Evolutionary conservation across 352 stramenopile genomes (phyloP).

Genomic region (Globisporangium cederbergense): DNA sequence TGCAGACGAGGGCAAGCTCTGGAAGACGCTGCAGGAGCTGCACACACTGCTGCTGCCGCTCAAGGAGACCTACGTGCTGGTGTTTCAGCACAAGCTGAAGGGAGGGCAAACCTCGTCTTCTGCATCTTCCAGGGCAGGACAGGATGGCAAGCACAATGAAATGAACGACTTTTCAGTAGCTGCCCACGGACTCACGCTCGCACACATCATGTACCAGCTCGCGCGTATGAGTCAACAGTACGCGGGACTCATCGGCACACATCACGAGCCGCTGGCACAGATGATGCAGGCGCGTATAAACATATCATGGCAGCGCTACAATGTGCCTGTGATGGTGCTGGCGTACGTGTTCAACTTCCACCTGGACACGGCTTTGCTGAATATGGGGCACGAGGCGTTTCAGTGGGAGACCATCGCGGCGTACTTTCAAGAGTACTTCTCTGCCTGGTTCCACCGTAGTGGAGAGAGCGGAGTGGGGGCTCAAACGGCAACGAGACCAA

Average conservation of each 20-base stretch:
- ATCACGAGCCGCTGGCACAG: slow-evolving; percentile 30
- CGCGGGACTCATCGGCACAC: slow-evolving; percentile 25
- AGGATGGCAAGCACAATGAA: not conserved
- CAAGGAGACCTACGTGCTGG: slow-evolving; percentile 54
- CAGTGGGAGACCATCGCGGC: slow-evolving; percentile 52
- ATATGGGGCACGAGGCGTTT: slow-evolving; percentile 44
- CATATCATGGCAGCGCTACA: slow-evolving; percentile 66
- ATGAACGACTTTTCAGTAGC: slow-evolving; percentile 25
- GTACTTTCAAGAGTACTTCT: slow-evolving; percentile 71
- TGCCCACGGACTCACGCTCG: slow-evolving; percentile 51
- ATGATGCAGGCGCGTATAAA: slow-evolving; percentile 51
- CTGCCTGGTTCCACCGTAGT: slow-evolving; percentile 47
- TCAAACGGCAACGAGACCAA: not conserved
- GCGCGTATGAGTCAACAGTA: slow-evolving; percentile 75
- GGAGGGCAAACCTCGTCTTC: not conserved
- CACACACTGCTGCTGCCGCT: slow-evolving; percentile 48
- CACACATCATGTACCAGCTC: slow-evolving; percentile 78
- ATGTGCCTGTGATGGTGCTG: slow-evolving; percentile 68
- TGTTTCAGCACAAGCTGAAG: slow-evolving; percentile 36
- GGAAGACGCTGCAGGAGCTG: slow-evolving; percentile 42
- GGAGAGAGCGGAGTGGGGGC: not conserved
- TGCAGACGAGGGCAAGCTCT: slow-evolving; percentile 37
- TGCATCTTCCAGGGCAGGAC: slow-evolving; percentile 13
- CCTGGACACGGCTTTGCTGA: slow-evolving; percentile 49
- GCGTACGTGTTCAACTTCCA: slow-evolving; percentile 82